phyloP scores from a whole-genome alignment of 169 alveolate genomes.

The Babesia gibsoni region DNA sequence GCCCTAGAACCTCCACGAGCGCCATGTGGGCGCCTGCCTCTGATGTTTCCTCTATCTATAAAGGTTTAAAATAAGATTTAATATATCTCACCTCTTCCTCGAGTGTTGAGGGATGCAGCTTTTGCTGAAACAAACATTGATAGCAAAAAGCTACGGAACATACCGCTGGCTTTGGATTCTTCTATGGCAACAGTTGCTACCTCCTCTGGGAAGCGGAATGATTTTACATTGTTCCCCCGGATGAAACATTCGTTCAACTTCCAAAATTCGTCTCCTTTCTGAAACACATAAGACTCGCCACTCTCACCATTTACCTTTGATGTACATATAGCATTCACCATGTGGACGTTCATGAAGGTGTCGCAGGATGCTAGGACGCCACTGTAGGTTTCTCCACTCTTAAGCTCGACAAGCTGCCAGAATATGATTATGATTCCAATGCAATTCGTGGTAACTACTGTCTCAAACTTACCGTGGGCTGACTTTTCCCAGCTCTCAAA shows the following conservation, averaged over 20 bases:
- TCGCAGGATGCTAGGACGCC: slow-evolving; percentile 80
- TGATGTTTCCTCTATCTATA: slow-evolving; percentile 13
- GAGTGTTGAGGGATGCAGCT: neutral
- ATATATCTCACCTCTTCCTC: slow-evolving; percentile 18
- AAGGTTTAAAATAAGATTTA: neutral
- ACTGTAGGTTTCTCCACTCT: slow-evolving; percentile 83
- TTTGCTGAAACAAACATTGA: neutral
- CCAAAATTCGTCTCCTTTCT: slow-evolving; percentile 79
- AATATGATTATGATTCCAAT: neutral
- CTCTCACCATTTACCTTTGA: slow-evolving; percentile 59
- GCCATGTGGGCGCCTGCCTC: slow-evolving; percentile 16
- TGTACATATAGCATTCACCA: slow-evolving; percentile 79
- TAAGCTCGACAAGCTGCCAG: slow-evolving; percentile 78
- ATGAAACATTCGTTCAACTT: slow-evolving; percentile 78
- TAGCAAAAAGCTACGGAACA: neutral
- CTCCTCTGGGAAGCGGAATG: slow-evolving; percentile 78
- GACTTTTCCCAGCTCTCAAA: slow-evolving; percentile 77
- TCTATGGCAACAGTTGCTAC: slow-evolving; percentile 77
- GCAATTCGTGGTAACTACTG: neutral
- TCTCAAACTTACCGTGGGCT: slow-evolving; percentile 81
- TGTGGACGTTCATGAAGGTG: slow-evolving; percentile 80
- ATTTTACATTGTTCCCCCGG: slow-evolving; percentile 82
- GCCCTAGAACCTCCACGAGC: slow-evolving; percentile 3
- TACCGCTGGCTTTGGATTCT: slow-evolving; percentile 68
- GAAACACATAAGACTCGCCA: neutral